These are phyloP conservation scores for Microbotryum lychnidis-dioicae DNA, from an alignment of 1,284 basidiomycete genomes.

Conservation along the genomic window DNA sequence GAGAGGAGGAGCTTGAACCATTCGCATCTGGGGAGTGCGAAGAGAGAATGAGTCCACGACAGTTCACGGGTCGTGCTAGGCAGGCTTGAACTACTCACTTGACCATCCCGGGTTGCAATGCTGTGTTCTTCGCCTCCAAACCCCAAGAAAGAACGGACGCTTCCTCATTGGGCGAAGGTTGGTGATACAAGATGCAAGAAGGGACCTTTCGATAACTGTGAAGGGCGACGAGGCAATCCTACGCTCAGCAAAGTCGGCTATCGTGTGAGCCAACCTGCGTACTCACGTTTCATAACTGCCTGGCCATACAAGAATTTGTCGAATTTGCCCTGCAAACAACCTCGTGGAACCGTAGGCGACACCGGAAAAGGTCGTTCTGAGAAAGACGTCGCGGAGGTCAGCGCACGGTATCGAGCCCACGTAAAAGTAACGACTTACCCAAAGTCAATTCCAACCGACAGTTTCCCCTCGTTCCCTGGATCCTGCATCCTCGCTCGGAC, in stretches of 20 bases:
- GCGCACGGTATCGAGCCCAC: too few species aligned
- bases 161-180: conserved; percentile 1
- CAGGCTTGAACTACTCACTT: conserved; percentile 13
- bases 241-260: too few species aligned
- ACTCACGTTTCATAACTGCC: too few species aligned
- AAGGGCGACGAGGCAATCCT: too few species aligned
- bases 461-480: too few species aligned
- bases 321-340: conserved; percentile 44
- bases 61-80: not conserved
- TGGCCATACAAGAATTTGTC: conserved; percentile 56
- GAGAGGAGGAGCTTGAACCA: conserved; percentile 28
- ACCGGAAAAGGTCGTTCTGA: conserved; percentile 50
- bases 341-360: conserved; percentile 52
- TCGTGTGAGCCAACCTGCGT: too few species aligned
- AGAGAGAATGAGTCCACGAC: not conserved
- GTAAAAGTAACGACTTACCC: too few species aligned
- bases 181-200: conserved; percentile 1
- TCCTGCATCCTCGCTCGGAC: too few species aligned
- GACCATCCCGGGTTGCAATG: conserved; percentile 15
- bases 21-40: conserved; percentile 14
- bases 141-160: conserved; percentile 26
- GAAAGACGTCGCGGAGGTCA: too few species aligned
- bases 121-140: conserved; percentile 25
- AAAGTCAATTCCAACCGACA: too few species aligned
- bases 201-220: conserved; percentile 40